These are phyloP conservation scores for Zostera marina DNA, from an alignment of 116 monocot species.

Conservation along the genomic window DNA sequence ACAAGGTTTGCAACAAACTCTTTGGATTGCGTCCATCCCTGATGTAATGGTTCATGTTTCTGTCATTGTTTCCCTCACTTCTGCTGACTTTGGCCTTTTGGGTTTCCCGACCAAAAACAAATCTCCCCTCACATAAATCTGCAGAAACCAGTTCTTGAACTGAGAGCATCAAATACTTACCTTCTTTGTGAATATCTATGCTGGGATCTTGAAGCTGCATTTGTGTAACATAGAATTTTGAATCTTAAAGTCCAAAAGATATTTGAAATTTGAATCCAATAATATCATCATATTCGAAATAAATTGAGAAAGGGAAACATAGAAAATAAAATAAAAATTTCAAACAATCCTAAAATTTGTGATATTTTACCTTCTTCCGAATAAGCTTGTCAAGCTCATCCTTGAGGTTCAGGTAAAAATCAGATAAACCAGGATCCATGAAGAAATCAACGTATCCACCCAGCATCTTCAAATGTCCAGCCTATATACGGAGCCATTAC, in stretches of 20 bases:
- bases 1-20: slow-evolving; percentile 71
- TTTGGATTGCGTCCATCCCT: slow-evolving; percentile 80
- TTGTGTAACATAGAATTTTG: too few species aligned
- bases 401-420: slow-evolving; percentile 73
- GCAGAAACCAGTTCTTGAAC: slow-evolving; percentile 70
- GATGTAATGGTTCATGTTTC: slow-evolving; percentile 13
- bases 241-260: too few species aligned
- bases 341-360: not conserved
- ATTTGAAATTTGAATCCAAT: not conserved
- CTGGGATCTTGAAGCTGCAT: slow-evolving; percentile 67
- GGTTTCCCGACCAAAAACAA: slow-evolving; percentile 87
- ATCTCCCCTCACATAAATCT: slow-evolving; percentile 91
- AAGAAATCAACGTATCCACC: slow-evolving; percentile 97
- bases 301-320: not conserved
- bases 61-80: slow-evolving; percentile 2
- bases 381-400: slow-evolving; percentile 72
- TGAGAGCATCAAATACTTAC: slow-evolving; percentile 73
- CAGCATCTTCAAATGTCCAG: slow-evolving; percentile 92
- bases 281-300: not conserved
- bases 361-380: slow-evolving; percentile 64
- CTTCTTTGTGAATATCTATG: slow-evolving; percentile 85
- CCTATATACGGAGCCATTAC: slow-evolving; percentile 18
- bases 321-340: not conserved
- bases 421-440: slow-evolving; percentile 91
- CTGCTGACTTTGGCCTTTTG: slow-evolving; percentile 14